Percentiles rank a stretch among this genome's conserved stretches.
Evolutionary conservation across 129 eudicot genomes (phyloP).

Genomic region (Chrysanthemum lavandulifolium): DNA sequence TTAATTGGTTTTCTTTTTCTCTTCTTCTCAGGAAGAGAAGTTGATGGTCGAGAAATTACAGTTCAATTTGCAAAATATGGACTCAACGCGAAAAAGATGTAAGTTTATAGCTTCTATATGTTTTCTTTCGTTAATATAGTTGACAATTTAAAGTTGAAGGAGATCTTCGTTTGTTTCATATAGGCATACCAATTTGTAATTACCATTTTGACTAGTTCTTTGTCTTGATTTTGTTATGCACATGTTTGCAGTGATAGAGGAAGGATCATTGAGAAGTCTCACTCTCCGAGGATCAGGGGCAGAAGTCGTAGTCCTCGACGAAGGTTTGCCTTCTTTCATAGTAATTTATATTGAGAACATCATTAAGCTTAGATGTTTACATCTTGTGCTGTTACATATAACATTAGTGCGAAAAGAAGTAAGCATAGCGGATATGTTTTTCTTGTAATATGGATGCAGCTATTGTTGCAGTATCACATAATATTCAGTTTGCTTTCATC

Average conservation of each 20-base stretch:
- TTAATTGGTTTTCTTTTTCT: neutral
- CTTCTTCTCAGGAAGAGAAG: slow-evolving; percentile 61
- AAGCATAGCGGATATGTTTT: neutral
- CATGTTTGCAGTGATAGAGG: slow-evolving; percentile 61
- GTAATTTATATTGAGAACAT: neutral
- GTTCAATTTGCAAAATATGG: slow-evolving; percentile 96
- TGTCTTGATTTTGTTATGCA: neutral
- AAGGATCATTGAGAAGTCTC: slow-evolving; percentile 65
- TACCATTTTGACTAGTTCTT: neutral
- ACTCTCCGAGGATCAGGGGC: slow-evolving; percentile 40
- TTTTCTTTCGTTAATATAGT: neutral
- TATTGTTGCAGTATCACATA: neutral
- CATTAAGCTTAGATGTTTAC: neutral
- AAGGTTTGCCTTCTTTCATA: slow-evolving; percentile 41
- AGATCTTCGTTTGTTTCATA: neutral
- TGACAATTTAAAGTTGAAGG: neutral
- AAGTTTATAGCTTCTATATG: slow-evolving; percentile 33
- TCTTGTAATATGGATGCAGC: neutral
- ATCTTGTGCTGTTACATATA: neutral
- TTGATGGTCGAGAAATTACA: slow-evolving; percentile 93
- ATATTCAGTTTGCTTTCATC: slow-evolving; percentile 1
- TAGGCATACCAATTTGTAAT: neutral
- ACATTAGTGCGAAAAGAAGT: slow-evolving; percentile 2
- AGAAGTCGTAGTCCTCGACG: slow-evolving; percentile 79
- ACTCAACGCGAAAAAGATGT: slow-evolving; percentile 99